phyloP scores from a whole-genome alignment of 768 basidiomycete species.

The Russula vinacea region DNA sequence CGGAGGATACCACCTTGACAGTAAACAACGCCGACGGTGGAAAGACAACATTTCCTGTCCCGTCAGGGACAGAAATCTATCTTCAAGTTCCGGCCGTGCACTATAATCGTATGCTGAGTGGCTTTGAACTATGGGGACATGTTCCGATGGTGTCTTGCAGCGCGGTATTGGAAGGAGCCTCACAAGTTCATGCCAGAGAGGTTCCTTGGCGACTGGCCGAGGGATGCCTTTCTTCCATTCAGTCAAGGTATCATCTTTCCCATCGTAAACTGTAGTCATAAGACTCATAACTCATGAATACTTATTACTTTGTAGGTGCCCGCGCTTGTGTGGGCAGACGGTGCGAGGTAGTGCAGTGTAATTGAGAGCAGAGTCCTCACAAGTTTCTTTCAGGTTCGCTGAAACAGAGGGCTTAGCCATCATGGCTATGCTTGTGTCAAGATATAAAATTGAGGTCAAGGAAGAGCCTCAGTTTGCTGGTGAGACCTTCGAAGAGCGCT shows the following conservation, averaged over 20 bases:
- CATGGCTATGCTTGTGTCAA: constrained; percentile 45
- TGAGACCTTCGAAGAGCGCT: constrained; percentile 47
- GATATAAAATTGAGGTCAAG: constrained; percentile 48
- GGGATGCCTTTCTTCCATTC: constrained; percentile 39
- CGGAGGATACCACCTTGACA: constrained; percentile 47
- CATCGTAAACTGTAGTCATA: neutral
- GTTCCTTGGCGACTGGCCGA: constrained; percentile 37
- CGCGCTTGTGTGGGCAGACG: constrained; percentile 32
- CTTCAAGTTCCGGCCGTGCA: constrained; percentile 45
- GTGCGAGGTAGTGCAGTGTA: constrained; percentile 5
- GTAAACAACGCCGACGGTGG: constrained; percentile 40
- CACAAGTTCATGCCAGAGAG: constrained; percentile 43
- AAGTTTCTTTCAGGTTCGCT: constrained; percentile 41
- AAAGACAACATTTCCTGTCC: constrained; percentile 41
- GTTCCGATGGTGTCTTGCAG: constrained; percentile 34
- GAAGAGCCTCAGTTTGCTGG: constrained; percentile 47
- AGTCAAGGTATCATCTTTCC: constrained; percentile 25
- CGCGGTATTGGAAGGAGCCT: constrained; percentile 56
- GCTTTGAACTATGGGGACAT: too few relatives aligned
- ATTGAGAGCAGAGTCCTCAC: neutral
- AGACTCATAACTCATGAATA: neutral
- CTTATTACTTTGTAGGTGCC: constrained; percentile 17
- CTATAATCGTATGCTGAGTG: constrained; percentile 45
- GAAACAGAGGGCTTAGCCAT: constrained; percentile 50
- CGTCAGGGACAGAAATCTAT: constrained; percentile 42